Conservation (phyloP, 306 rosid genomes). For the Gastrolobium villosum region DNA sequence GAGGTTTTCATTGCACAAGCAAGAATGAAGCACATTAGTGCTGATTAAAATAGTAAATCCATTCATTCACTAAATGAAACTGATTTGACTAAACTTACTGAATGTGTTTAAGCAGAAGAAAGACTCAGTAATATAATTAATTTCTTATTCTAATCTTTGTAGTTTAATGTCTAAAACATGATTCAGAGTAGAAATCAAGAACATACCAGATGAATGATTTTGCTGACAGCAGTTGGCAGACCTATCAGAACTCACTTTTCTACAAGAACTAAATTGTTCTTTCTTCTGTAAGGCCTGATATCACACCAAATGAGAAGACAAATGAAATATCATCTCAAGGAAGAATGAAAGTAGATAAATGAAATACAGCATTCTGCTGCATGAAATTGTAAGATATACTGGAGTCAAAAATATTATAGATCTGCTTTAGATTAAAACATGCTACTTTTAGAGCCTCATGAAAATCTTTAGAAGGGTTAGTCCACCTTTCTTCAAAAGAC, state of each 20-base stretch:
- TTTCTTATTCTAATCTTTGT: neutral
- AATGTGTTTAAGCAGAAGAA: neutral
- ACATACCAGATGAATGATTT: conserved; percentile 54
- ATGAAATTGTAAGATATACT: conserved; percentile 6
- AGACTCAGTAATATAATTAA: neutral
- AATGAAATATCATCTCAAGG: neutral
- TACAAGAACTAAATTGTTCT: conserved; percentile 43
- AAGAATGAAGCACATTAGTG: conserved; percentile 13
- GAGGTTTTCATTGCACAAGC: conserved; percentile 2
- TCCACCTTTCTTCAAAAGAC: conserved; percentile 59
- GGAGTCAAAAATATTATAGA: neutral
- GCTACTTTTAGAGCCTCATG: conserved; percentile 56
- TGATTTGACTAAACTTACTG: neutral
- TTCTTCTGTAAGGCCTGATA: conserved; percentile 53
- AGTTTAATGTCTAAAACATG: conserved; percentile 9
- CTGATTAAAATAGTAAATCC: neutral
- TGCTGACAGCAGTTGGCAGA: conserved; percentile 39
- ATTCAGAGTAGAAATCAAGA: conserved; percentile 22
- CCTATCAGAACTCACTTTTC: conserved; percentile 15
- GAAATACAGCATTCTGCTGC: conserved; percentile 9
- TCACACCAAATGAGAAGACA: conserved; percentile 13
- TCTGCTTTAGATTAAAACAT: conserved; percentile 23
- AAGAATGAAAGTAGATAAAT: neutral
- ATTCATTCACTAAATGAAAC: neutral
- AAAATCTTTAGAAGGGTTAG: conserved; percentile 55